Percentiles rank a stretch among this genome's conserved stretches.
phyloP scores from a whole-genome alignment of 73 alveolate genomes.

The Symbiodinium natans region DNA sequence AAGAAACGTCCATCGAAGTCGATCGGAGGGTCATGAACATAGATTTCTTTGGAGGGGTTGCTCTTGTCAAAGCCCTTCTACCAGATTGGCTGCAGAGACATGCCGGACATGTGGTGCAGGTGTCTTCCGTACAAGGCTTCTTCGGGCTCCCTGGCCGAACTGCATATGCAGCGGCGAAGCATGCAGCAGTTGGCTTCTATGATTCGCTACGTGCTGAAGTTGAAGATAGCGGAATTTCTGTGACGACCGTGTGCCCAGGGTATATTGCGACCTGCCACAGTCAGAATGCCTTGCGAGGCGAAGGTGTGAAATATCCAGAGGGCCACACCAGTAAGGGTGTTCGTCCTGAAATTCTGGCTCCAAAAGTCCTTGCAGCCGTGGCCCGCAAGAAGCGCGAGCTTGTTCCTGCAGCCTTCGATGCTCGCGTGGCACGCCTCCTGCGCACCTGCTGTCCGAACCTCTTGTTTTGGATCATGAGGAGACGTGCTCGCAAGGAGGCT shows the following conservation, averaged over 20 bases:
- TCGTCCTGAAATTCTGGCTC: conserved; percentile 54
- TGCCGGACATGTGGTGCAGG: conserved; percentile 57
- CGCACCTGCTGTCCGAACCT: conserved; percentile 39
- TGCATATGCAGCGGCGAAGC: conserved; percentile 87
- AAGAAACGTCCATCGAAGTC: conserved; percentile 61
- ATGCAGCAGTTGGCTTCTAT: conserved; percentile 79
- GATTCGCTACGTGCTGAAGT: conserved; percentile 82
- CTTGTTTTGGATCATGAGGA: conserved; percentile 36
- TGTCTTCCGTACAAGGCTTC: conserved; percentile 41
- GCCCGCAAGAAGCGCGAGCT: conserved; percentile 55
- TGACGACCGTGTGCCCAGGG: conserved; percentile 3
- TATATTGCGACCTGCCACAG: conserved; percentile 71
- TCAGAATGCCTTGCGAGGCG: conserved; percentile 55
- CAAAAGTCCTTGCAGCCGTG: conserved; percentile 31
- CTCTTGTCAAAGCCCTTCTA: conserved; percentile 42
- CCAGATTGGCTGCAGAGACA: conserved; percentile 40
- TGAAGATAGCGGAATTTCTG: conserved; percentile 28
- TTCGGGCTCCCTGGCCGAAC: conserved; percentile 90
- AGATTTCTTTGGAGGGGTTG: conserved; percentile 64
- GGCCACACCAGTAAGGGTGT: conserved; percentile 56
- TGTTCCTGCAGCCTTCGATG: conserved; percentile 80
- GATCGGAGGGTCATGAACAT: conserved; percentile 67
- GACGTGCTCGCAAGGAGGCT: conserved; percentile 61
- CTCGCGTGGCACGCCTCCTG: conserved; percentile 45
- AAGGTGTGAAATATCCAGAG: conserved; percentile 66